phyloP scores from a whole-genome alignment of 1,284 basidiomycete genomes.

The Cutaneotrichosporon cavernicola region DNA sequence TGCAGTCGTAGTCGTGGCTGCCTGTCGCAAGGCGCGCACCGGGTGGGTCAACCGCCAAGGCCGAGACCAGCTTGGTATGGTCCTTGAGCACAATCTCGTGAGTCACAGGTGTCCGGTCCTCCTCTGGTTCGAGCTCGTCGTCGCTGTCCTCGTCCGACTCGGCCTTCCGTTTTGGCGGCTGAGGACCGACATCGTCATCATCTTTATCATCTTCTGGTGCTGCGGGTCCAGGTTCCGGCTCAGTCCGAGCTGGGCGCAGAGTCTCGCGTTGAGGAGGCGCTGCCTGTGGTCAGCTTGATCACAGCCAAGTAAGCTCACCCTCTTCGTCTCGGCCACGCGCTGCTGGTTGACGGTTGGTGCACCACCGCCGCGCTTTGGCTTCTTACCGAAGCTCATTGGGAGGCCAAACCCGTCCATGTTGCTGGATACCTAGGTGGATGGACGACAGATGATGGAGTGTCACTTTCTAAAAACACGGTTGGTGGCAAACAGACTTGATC shows the following conservation, averaged over 20 bases:
- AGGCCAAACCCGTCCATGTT: constrained; percentile 51
- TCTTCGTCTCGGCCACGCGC: constrained; percentile 48
- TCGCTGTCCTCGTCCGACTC: constrained; percentile 26
- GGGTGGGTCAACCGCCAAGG: constrained; percentile 84
- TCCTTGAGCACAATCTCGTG: constrained; percentile 89
- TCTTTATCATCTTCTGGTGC: constrained; percentile 28
- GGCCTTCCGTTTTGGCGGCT: constrained; percentile 43
- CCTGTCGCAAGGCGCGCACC: constrained; percentile 89
- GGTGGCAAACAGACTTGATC: constrained; percentile 6
- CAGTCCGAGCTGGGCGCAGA: background rate
- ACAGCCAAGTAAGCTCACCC: constrained; percentile 18
- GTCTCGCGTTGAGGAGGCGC: constrained; percentile 4
- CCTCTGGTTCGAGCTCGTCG: constrained; percentile 44
- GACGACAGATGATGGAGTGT: background rate
- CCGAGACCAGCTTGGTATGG: constrained; percentile 91
- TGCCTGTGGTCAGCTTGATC: background rate
- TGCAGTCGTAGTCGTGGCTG: constrained; percentile 94
- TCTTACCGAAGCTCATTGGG: constrained; percentile 55
- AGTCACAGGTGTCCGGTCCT: constrained; percentile 52
- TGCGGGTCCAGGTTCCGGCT: constrained; percentile 18
- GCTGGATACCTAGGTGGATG: background rate
- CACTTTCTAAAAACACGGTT: background rate
- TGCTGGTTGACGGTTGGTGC: constrained; percentile 32
- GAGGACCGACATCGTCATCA: constrained; percentile 40
- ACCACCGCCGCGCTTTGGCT: constrained; percentile 35